A percentile compares a stretch with the other conserved stretches of the same genome.
Conservation (phyloP, 306 rosid genomes). For the Styphnolobium japonicum region DNA sequence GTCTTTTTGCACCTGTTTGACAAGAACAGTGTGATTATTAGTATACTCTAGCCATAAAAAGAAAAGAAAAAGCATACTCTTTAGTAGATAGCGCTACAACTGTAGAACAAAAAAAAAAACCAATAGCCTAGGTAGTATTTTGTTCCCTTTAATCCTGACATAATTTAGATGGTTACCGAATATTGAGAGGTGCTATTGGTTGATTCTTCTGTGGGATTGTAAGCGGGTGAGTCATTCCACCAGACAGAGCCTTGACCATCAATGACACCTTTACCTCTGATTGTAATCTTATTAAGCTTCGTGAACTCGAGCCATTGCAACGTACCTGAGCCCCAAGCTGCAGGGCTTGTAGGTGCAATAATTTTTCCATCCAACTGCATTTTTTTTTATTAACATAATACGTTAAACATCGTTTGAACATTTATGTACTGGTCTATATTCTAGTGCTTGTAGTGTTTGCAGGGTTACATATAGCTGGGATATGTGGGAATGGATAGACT, state of each 20-base stretch:
- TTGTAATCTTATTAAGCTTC: slow-evolving; percentile 46
- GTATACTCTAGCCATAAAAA: no score
- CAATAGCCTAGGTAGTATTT: neutral
- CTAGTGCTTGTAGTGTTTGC: neutral
- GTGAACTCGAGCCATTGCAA: slow-evolving; percentile 72
- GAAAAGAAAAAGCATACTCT: no score
- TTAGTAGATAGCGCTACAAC: neutral
- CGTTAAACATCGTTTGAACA: neutral
- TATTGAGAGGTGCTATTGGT: neutral
- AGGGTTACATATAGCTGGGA: neutral
- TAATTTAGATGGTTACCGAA: neutral
- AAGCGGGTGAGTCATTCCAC: slow-evolving; percentile 56
- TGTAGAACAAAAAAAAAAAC: neutral
- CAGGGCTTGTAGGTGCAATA: slow-evolving; percentile 60
- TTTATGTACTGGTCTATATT: neutral
- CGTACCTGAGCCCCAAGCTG: slow-evolving; percentile 65
- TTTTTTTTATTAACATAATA: neutral
- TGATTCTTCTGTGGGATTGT: slow-evolving; percentile 33
- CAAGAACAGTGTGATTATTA: neutral
- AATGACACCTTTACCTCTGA: slow-evolving; percentile 68
- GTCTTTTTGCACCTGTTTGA: neutral
- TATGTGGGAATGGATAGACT: neutral
- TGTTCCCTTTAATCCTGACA: neutral
- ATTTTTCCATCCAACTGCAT: slow-evolving; percentile 70
- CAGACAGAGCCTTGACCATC: slow-evolving; percentile 85